A percentile compares a stretch with the other conserved stretches of the same genome.
These are phyloP conservation scores for Carex cristatella DNA, from an alignment of 176 grass and related monocot genomes.

Conservation along the genomic window DNA sequence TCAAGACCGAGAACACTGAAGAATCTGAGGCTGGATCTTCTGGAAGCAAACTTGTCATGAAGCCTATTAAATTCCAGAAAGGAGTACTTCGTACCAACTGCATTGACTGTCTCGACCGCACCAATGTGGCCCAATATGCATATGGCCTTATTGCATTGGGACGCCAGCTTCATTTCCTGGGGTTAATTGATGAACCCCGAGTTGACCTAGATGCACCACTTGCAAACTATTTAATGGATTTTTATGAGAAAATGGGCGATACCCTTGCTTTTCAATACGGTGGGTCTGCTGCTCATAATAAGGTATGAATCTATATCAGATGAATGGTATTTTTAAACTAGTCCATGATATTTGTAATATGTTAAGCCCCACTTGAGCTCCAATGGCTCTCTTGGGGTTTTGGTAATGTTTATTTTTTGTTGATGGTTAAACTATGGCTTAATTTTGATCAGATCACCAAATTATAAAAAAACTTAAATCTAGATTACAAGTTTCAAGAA, in stretches of 20 bases:
- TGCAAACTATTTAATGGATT: conserved; percentile 73
- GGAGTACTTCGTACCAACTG: conserved; percentile 97
- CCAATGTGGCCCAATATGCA: conserved; percentile 93
- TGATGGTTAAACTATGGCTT: neutral
- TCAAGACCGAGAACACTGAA: neutral
- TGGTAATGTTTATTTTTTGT: neutral
- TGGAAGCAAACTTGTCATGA: conserved; percentile 8
- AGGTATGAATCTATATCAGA: conserved; percentile 40
- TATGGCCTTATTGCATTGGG: conserved; percentile 82
- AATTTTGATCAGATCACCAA: neutral
- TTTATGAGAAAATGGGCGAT: conserved; percentile 97
- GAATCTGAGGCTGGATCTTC: conserved; percentile 11
- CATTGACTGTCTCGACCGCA: conserved; percentile 96
- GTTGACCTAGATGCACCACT: conserved; percentile 66
- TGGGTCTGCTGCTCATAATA: conserved; percentile 97
- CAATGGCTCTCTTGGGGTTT: neutral
- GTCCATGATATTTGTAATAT: neutral
- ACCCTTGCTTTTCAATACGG: conserved; percentile 77
- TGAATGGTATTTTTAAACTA: neutral
- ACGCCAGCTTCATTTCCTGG: conserved; percentile 66
- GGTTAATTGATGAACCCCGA: conserved; percentile 45
- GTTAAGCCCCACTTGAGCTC: neutral
- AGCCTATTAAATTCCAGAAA: conserved; percentile 59
- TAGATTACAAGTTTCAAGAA: neutral
- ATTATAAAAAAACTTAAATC: neutral